phyloP scores from a whole-genome alignment of 306 rosid genomes.

The Begonia fuchsioides region DNA sequence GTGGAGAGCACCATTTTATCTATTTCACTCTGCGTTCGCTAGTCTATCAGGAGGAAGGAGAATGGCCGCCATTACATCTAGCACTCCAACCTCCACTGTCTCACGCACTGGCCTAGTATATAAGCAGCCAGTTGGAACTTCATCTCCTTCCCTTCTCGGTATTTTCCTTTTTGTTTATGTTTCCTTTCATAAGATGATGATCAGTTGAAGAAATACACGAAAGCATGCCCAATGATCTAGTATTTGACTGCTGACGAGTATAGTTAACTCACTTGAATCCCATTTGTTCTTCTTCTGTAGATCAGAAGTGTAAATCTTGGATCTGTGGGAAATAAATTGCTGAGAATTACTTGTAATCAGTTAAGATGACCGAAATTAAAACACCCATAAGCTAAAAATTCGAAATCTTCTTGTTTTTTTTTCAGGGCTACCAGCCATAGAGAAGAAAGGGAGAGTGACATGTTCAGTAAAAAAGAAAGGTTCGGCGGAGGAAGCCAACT shows the following conservation, averaged over 20 bases:
- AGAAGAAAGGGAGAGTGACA: slow-evolving; percentile 57
- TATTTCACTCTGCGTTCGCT: background rate
- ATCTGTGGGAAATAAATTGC: too few species aligned
- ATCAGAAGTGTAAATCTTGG: too few species aligned
- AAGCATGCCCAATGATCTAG: too few species aligned
- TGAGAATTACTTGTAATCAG: too few species aligned
- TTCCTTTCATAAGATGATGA: too few species aligned
- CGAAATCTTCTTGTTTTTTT: background rate
- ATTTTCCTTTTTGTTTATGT: slow-evolving; percentile 4
- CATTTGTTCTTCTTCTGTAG: too few species aligned
- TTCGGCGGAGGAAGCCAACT: slow-evolving; percentile 16
- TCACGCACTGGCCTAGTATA: slow-evolving; percentile 34
- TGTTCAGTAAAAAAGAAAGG: slow-evolving; percentile 54
- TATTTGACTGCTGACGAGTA: too few species aligned
- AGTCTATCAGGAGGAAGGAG: slow-evolving; percentile 3
- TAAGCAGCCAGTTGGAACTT: slow-evolving; percentile 29
- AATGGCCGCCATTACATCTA: slow-evolving; percentile 72
- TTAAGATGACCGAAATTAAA: too few species aligned
- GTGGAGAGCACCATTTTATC: too few species aligned
- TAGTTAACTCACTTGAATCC: too few species aligned
- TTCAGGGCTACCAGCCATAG: slow-evolving; percentile 51
- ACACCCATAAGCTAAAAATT: too few species aligned
- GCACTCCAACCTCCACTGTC: slow-evolving; percentile 33
- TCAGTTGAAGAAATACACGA: too few species aligned
- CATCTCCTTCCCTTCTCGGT: slow-evolving; percentile 66